A percentile compares a stretch with the other conserved stretches of the same genome.
Conservation (phyloP, 2,329 filamentous ascomycete species). For the Colletotrichum lini region DNA sequence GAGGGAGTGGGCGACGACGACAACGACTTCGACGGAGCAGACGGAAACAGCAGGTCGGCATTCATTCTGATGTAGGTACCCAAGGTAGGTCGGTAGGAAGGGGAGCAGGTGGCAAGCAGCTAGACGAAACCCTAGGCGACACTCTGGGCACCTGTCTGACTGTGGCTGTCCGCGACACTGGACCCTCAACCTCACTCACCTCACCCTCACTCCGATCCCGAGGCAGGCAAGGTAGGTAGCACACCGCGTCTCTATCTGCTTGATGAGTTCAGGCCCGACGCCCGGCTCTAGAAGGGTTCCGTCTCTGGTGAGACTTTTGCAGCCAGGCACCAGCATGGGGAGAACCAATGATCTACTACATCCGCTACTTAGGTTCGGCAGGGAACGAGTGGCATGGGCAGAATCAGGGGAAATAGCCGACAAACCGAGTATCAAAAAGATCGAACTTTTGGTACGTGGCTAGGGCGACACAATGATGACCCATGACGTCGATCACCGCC, state of each 20-base stretch:
- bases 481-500: constrained; percentile 26
- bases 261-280: neutral
- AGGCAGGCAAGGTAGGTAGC: neutral
- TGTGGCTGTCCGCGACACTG: constrained; percentile 9
- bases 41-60: constrained; percentile 21
- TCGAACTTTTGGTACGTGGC: neutral
- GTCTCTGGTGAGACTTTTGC: constrained; percentile 9
- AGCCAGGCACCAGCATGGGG: constrained; percentile 14
- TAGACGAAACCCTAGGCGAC: constrained; percentile 24
- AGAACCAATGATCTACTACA: constrained; percentile 14
- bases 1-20: neutral
- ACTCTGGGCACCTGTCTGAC: constrained; percentile 7
- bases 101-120: neutral
- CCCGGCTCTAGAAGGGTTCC: neutral
- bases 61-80: constrained; percentile 24
- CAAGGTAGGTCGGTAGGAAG: neutral
- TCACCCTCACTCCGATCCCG: neutral
- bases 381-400: neutral
- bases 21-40: neutral
- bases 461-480: neutral
- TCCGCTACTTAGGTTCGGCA: neutral
- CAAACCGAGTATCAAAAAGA: neutral
- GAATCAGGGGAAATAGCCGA: neutral
- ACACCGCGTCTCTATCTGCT: too few species aligned
- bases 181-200: neutral